These are phyloP conservation scores for Trichophyton mentagrophytes DNA, from an alignment of 2,329 filamentous ascomycete species.

Conservation along the genomic window DNA sequence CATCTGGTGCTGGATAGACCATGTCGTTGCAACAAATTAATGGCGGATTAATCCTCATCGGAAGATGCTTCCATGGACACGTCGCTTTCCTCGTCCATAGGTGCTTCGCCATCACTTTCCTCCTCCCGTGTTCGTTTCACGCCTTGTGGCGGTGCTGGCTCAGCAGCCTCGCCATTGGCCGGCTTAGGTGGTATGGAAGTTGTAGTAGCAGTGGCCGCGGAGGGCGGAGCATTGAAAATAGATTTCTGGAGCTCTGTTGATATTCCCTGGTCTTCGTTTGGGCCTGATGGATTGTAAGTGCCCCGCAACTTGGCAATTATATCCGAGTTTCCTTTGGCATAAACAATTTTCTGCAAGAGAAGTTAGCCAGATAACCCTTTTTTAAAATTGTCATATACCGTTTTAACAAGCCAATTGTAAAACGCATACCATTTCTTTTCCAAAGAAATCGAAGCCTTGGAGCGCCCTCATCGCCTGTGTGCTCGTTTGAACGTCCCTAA, in stretches of 20 bases:
- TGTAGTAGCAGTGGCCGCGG: constrained; percentile 26
- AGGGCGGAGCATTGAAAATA: constrained; percentile 56
- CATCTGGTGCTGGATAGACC: neutral
- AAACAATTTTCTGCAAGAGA: constrained; percentile 61
- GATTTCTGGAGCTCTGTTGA: constrained; percentile 65
- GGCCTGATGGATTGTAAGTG: constrained; percentile 56
- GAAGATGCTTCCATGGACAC: constrained; percentile 59
- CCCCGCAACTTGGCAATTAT: constrained; percentile 84
- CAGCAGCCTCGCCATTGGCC: constrained; percentile 23
- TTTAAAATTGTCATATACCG: too few relatives aligned
- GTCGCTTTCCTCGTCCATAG: constrained; percentile 55
- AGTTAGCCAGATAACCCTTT: neutral
- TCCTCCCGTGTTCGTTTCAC: constrained; percentile 60
- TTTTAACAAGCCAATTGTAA: constrained; percentile 2
- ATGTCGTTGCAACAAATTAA: too few relatives aligned
- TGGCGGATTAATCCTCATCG: constrained; percentile 51
- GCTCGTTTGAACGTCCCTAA: constrained; percentile 76
- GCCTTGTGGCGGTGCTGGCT: constrained; percentile 43
- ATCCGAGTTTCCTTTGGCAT: constrained; percentile 80
- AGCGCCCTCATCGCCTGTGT: constrained; percentile 86
- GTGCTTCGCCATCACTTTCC: constrained; percentile 40
- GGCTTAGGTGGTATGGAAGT: constrained; percentile 39
- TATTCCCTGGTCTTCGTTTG: constrained; percentile 41
- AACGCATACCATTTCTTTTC: constrained; percentile 62
- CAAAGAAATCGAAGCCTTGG: constrained; percentile 76